These are phyloP conservation scores for Globisporangium nodosum DNA, from an alignment of 352 stramenopile genomes.

Conservation along the genomic window DNA sequence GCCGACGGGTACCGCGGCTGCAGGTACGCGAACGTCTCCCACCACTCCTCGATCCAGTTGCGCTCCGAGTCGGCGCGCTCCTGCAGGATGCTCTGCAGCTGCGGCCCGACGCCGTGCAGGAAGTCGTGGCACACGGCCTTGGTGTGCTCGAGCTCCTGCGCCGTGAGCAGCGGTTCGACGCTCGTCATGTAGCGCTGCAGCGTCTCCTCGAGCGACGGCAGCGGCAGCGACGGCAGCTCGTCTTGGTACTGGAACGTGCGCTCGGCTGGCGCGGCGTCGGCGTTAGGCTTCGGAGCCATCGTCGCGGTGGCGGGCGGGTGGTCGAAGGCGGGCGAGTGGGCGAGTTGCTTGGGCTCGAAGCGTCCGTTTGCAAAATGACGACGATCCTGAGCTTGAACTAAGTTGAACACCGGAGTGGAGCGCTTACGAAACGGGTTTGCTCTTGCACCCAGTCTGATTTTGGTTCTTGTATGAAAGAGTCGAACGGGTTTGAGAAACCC, in stretches of 20 bases:
- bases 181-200: slow-evolving; percentile 90
- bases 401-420: neutral
- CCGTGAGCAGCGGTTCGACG: slow-evolving; percentile 85
- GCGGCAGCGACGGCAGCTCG: slow-evolving; percentile 88
- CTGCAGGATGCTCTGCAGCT: slow-evolving; percentile 88
- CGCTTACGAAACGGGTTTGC: slow-evolving; percentile 1
- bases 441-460: neutral
- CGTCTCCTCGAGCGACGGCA: slow-evolving; percentile 93
- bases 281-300: slow-evolving; percentile 6
- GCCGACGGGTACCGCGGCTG: slow-evolving; percentile 92
- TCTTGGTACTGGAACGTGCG: slow-evolving; percentile 81
- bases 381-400: slow-evolving; percentile 2
- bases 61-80: slow-evolving; percentile 77
- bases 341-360: neutral
- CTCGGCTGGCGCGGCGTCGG: slow-evolving; percentile 20
- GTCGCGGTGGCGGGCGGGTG: too few relatives aligned
- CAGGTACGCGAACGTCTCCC: slow-evolving; percentile 96
- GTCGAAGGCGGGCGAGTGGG: neutral
- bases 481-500: neutral
- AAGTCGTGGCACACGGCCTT: slow-evolving; percentile 91
- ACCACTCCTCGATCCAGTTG: slow-evolving; percentile 94
- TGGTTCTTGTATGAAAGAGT: neutral
- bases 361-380: slow-evolving; percentile 5
- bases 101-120: slow-evolving; percentile 77
- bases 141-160: slow-evolving; percentile 86